Base-by-base conservation (phyloP, 2,329 filamentous ascomycete genomes). In the Teratosphaeria epicoccoides region DNA sequence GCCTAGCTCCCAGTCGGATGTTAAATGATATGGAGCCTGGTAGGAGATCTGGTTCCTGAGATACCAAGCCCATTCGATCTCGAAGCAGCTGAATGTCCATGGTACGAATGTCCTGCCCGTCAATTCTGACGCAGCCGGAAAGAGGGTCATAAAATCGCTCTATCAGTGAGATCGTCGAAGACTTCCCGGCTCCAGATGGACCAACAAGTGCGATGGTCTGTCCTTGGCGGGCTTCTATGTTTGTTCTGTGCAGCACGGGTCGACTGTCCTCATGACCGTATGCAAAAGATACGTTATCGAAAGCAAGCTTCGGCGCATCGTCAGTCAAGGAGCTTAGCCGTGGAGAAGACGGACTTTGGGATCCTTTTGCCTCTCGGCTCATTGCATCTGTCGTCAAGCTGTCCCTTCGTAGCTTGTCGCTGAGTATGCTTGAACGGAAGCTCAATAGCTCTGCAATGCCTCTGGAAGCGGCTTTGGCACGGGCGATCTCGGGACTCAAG, bases 161-260 rank as follows among this genome's bases (percentile, higher is more conserved):
- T 7, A 75, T 67, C n/a, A 75, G 57, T n/a, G 71, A 63, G 10
- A 74, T 65, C 1, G 68, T 66, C n/a, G 70, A 71, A 1, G 69
- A 71, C 58, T 75, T 75, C 22, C 72, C 73, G 3, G 71, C 71
- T 10, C 73, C 72, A 43, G 69, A 72, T 17, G 70, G 67, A 2
- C 72, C 72, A 1, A 74, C 71, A 26, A 74, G 67, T 1, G 71
- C 72, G 1, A 83, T 68, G 0, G 76, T 81, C 50, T 80, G 70
- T 2, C 79, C 79, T 1, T 72, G 71, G 11, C 65, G 60, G 3
- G 75, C 73, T 0, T 66, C 66, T 25, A 84, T 69, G 7, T 63
- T 73, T 4, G 82, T 61, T 12, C 73, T 68, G 7, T 69, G 66
- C 5, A 83, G 67, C 0, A 77, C 63, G 6, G 59, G 53, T 12